Evolutionary conservation across 306 rosid species (phyloP).

Genomic region (Mimosa pudica): DNA sequence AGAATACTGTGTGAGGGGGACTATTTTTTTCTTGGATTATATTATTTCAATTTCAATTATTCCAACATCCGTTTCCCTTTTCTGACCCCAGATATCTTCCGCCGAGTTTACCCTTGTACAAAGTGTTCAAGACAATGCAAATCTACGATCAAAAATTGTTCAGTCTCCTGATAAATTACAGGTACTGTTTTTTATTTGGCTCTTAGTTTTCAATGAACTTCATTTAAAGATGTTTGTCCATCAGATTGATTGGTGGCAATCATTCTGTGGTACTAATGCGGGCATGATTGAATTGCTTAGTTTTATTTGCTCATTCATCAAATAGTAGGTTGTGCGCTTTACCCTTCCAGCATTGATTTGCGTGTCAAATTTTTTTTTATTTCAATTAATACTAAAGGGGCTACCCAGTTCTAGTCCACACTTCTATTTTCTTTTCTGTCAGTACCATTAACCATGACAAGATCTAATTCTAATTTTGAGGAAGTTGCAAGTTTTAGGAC

Average conservation of each 20-base stretch:
- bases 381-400: not conserved
- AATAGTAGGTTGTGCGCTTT: not conserved
- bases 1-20: not conserved
- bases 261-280: not conserved
- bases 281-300: constrained; percentile 14
- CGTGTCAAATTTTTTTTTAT: constrained; percentile 9
- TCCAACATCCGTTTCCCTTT: constrained; percentile 3
- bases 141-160: constrained; percentile 70
- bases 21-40: not conserved
- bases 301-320: not conserved
- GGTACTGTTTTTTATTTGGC: constrained; percentile 45
- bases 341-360: not conserved
- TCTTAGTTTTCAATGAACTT: not conserved
- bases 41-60: constrained; percentile 1
- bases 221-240: not conserved
- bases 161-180: constrained; percentile 93
- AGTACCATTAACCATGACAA: not conserved
- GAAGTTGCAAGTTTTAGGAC: not conserved
- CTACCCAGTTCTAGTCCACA: not conserved
- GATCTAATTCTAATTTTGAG: constrained; percentile 9
- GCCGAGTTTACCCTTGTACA: constrained; percentile 73
- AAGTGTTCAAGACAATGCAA: constrained; percentile 79
- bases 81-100: constrained; percentile 61
- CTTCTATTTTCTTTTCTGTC: not conserved
- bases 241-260: constrained; percentile 13